Conservation (phyloP, 208 protist genomes). For the Naegleria gruberi region DNA sequence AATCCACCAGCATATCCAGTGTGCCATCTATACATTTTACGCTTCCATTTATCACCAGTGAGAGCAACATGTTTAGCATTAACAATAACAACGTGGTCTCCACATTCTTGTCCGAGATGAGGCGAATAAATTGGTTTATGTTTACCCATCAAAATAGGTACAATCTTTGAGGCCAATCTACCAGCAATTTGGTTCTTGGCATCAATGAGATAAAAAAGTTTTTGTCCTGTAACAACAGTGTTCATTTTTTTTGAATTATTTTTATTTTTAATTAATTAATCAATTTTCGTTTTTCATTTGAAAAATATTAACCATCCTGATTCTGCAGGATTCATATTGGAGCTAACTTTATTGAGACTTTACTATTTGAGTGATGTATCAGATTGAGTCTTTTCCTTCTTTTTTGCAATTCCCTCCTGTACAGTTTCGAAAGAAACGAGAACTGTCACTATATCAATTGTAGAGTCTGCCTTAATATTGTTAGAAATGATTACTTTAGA, state of each 20-base stretch:
- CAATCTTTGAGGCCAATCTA: slow-evolving; percentile 21
- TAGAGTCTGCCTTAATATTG: not conserved
- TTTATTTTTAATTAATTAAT: too few relatives aligned
- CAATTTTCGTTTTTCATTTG: too few relatives aligned
- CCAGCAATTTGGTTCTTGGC: slow-evolving; percentile 15
- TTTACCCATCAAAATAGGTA: slow-evolving; percentile 30
- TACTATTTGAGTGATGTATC: too few relatives aligned
- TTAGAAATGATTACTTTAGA: not conserved
- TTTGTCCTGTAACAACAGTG: not conserved
- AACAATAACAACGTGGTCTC: slow-evolving; percentile 26
- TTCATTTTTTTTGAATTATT: slow-evolving; percentile 5
- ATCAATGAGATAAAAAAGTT: slow-evolving; percentile 21
- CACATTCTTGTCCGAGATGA: not conserved
- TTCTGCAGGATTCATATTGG: too few relatives aligned
- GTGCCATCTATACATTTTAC: slow-evolving; percentile 22
- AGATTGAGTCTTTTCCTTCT: not conserved
- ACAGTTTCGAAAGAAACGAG: not conserved
- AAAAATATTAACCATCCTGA: too few relatives aligned
- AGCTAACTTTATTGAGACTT: too few relatives aligned
- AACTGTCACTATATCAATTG: not conserved
- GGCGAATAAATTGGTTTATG: slow-evolving; percentile 27
- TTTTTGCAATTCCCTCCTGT: not conserved
- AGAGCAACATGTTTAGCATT: slow-evolving; percentile 21
- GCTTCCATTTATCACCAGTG: slow-evolving; percentile 25
- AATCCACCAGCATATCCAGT: slow-evolving; percentile 32